These are phyloP conservation scores for Fomitopsis schrenkii DNA, from an alignment of 1,284 basidiomycete genomes.

Conservation along the genomic window DNA sequence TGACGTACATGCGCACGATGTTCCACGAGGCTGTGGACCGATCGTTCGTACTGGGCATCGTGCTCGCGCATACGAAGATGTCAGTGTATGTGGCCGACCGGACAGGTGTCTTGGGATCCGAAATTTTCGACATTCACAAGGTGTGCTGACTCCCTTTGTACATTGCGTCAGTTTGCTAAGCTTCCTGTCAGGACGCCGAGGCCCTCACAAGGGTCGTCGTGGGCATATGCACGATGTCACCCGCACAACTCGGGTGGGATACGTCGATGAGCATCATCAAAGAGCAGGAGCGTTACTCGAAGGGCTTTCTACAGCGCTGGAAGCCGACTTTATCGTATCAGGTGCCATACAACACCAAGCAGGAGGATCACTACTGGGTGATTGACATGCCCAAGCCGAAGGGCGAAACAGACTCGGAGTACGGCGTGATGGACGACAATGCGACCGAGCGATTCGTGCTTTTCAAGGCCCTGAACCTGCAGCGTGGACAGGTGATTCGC, in stretches of 20 bases:
- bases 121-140: background rate
- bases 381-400: background rate
- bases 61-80: background rate
- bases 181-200: background rate
- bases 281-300: background rate
- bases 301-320: background rate
- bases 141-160: background rate
- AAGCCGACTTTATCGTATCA: background rate
- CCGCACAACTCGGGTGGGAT: slow-evolving; percentile 2
- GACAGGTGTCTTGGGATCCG: slow-evolving; percentile 1
- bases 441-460: slow-evolving; percentile 4
- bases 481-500: slow-evolving; percentile 2
- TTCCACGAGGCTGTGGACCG: background rate
- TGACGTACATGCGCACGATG: background rate
- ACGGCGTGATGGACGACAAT: background rate
- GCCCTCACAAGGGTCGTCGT: background rate
- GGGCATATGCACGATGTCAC: background rate
- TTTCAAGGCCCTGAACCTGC: background rate
- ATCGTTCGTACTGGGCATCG: slow-evolving; percentile 1
- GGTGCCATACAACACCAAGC: background rate
- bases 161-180: background rate
- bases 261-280: slow-evolving; percentile 3
- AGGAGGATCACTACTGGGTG: background rate
- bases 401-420: background rate
- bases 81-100: slow-evolving; percentile 3